Conservation (phyloP, 768 basidiomycete genomes). For the Cystofilobasidium ferigula region DNA sequence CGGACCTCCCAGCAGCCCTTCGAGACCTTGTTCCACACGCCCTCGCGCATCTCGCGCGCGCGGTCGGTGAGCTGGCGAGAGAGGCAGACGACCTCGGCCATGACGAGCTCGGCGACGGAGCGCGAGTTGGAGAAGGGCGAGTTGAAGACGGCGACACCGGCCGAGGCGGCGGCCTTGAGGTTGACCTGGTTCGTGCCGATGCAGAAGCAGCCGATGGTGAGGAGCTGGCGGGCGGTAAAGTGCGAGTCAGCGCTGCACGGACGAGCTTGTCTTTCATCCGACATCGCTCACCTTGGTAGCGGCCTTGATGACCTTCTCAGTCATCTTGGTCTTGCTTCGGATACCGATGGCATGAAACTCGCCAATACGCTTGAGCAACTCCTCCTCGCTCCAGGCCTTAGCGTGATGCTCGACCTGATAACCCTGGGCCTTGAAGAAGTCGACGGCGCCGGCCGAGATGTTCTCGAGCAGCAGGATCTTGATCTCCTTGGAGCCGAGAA, state of each 20-base stretch:
- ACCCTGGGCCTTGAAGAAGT: slow-evolving; percentile 64
- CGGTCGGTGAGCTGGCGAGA: slow-evolving; percentile 90
- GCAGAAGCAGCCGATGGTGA: slow-evolving; percentile 97
- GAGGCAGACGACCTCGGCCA: slow-evolving; percentile 83
- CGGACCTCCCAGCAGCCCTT: slow-evolving; percentile 97
- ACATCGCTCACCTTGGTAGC: slow-evolving; percentile 55
- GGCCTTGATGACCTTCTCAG: slow-evolving; percentile 72
- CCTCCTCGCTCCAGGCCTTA: slow-evolving; percentile 81
- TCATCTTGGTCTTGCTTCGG: slow-evolving; percentile 94
- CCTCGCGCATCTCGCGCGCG: slow-evolving; percentile 69
- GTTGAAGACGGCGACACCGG: slow-evolving; percentile 96
- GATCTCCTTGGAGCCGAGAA: slow-evolving; percentile 54
- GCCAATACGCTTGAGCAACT: slow-evolving; percentile 66
- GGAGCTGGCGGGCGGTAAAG: slow-evolving; percentile 48
- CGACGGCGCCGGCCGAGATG: slow-evolving; percentile 81
- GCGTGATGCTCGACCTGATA: slow-evolving; percentile 83
- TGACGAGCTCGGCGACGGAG: slow-evolving; percentile 95
- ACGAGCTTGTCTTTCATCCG: neutral
- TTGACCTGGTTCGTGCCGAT: slow-evolving; percentile 99
- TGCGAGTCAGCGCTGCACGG: neutral
- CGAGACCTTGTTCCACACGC: slow-evolving; percentile 97
- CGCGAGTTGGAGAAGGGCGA: slow-evolving; percentile 92
- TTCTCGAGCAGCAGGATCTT: slow-evolving; percentile 84
- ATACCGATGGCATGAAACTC: slow-evolving; percentile 91
- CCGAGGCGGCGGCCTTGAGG: slow-evolving; percentile 63